Conservation (phyloP, 176 grass and related monocot species). For the Tillandsia fasciculata region DNA sequence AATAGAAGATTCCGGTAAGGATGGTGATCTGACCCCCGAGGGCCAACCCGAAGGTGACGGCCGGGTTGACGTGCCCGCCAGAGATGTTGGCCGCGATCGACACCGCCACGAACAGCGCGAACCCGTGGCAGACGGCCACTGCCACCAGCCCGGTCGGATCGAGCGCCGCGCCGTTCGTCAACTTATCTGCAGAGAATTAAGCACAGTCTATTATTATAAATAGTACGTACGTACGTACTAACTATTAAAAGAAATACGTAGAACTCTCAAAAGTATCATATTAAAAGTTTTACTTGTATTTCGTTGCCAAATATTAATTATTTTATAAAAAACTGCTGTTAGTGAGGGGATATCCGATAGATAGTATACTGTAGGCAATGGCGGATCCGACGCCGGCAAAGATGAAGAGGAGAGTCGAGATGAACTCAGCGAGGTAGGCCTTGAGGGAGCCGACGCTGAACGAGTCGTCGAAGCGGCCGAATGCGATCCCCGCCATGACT, state of each 20-base stretch:
- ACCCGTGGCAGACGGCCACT: constrained; percentile 57
- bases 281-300: not conserved
- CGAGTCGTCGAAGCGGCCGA: constrained; percentile 62
- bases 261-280: no score
- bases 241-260: no score
- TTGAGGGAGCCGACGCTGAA: constrained; percentile 48
- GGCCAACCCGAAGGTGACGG: constrained; percentile 73
- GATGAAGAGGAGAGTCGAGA: constrained; percentile 68
- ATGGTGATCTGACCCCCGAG: constrained; percentile 79
- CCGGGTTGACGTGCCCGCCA: constrained; percentile 66
- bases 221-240: no score
- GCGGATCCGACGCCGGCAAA: constrained; percentile 70
- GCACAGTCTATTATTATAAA: not conserved
- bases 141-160: constrained; percentile 56
- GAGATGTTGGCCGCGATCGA: constrained; percentile 71
- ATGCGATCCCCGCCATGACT: constrained; percentile 25
- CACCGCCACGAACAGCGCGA: constrained; percentile 58
- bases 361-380: constrained; percentile 60
- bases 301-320: no score
- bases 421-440: constrained; percentile 67
- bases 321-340: not conserved
- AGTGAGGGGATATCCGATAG: not conserved
- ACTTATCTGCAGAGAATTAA: constrained; percentile 31
- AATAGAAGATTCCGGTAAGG: constrained; percentile 70
- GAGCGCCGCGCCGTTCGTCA: constrained; percentile 33